phyloP scores from a whole-genome alignment of 345 rosid species.

The Salix arbutifolia region DNA sequence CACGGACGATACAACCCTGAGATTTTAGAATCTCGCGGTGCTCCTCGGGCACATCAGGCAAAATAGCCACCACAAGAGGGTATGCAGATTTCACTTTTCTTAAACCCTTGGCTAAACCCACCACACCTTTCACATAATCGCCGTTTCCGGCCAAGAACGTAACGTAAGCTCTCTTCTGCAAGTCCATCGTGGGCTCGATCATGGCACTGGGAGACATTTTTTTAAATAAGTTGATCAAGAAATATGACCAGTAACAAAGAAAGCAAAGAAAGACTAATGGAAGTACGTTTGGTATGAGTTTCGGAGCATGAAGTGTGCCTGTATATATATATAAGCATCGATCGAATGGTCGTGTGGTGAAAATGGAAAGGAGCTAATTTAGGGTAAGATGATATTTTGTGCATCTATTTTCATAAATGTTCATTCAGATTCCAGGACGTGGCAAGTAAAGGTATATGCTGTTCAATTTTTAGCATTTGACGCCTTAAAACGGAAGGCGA shows the following conservation, averaged over 20 bases:
- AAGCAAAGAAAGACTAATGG: neutral
- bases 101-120: constrained; percentile 76
- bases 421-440: neutral
- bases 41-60: constrained; percentile 75
- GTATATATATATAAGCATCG: constrained; percentile 21
- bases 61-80: constrained; percentile 69
- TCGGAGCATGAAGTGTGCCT: neutral
- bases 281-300: neutral
- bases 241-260: neutral
- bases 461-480: neutral
- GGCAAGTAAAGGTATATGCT: constrained; percentile 3
- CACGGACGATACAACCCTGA: constrained; percentile 59
- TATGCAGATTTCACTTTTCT: constrained; percentile 54
- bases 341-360: neutral
- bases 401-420: neutral
- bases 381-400: neutral
- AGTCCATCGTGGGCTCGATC: neutral
- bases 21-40: constrained; percentile 54
- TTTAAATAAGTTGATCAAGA: neutral
- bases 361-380: neutral
- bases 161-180: constrained; percentile 34
- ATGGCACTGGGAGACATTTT: constrained; percentile 10
- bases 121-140: constrained; percentile 72
- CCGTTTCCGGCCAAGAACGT: constrained; percentile 80
- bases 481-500: constrained; percentile 2